A percentile compares a stretch with the other conserved stretches of the same genome.
Evolutionary conservation across 441 rosid species (phyloP).

Genomic region (Jatropha multifida): DNA sequence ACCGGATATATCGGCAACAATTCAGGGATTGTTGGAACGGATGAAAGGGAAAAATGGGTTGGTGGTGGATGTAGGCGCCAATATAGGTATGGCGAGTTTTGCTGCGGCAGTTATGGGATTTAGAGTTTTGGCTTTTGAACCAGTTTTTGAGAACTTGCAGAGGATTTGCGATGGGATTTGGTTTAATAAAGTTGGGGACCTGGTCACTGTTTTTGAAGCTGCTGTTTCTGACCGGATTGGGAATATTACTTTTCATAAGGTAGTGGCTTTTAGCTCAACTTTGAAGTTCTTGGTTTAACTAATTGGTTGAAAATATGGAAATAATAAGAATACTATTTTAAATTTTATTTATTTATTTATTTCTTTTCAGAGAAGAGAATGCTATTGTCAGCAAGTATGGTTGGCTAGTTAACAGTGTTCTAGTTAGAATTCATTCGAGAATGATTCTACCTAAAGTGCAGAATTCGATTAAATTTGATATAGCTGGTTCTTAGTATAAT

Average conservation of each 20-base stretch:
- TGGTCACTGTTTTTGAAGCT: slow-evolving; percentile 79
- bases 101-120: slow-evolving; percentile 95
- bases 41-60: slow-evolving; percentile 46
- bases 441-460: no score
- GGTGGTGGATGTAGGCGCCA: slow-evolving; percentile 90
- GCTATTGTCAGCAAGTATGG: neutral
- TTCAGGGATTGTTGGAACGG: slow-evolving; percentile 65
- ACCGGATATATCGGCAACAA: slow-evolving; percentile 83
- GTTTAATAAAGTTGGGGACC: slow-evolving; percentile 68
- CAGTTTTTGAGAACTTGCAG: slow-evolving; percentile 86
- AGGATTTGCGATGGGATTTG: slow-evolving; percentile 96
- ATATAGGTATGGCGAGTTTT: slow-evolving; percentile 96
- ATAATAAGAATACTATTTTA: neutral
- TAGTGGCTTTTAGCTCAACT: slow-evolving; percentile 19
- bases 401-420: neutral
- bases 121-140: slow-evolving; percentile 81
- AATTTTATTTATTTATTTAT: no score
- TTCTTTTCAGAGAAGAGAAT: no score
- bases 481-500: no score
- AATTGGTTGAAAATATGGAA: neutral
- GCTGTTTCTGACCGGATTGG: slow-evolving; percentile 78
- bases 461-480: no score
- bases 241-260: slow-evolving; percentile 91
- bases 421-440: no score
- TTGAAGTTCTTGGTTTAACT: neutral